Evolutionary conservation across 2,329 filamentous ascomycete genomes (phyloP), one percentile per base, ranked within the genome.

Genomic region (Coniosporium uncinatum): DNA sequence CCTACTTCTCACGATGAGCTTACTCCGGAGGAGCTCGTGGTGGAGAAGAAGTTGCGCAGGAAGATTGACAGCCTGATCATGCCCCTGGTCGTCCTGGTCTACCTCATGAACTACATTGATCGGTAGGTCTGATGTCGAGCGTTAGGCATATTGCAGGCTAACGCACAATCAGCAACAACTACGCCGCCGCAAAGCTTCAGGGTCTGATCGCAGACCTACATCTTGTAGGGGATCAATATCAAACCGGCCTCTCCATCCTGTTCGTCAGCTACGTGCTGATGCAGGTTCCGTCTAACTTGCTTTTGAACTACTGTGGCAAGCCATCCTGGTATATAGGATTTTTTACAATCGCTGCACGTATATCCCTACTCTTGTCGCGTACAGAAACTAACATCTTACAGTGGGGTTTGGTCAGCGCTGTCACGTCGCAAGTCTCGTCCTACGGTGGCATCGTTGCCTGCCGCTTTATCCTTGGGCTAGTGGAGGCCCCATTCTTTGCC

Each of bases 121-220:
- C 68, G 78, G 14, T 81, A 81, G 56, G 80, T n/a, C n/a, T n/a
- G n/a, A n/a, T n/a, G n/a, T n/a, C n/a, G n/a, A n/a, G n/a, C n/a
- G n/a, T n/a, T n/a, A n/a, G n/a, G n/a, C n/a, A n/a, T n/a, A n/a
- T n/a, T n/a, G n/a, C n/a, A n/a, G n/a, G n/a, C n/a, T n/a, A n/a
- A n/a, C n/a, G n/a, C n/a, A n/a, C n/a, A n/a, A n/a, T n/a, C n/a
- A n/a, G n/a, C n/a, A n/a, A n/a, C n/a, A n/a, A n/a, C n/a, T n/a
- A n/a, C n/a, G n/a, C n/a, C n/a, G n/a, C n/a, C n/a, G 82, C 81
- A 0, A 71, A 75, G 5, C 64, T 85, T 40, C 77, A 79, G 53
- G 78, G 79, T 14, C 63, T 86, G 6, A 74, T 82, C 42, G 60
- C 66, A 1, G 80, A 84, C 40, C 63, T 83, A 14, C 52, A 62